Conservation (phyloP, 108 stramenopile genomes). For the Cylindrotheca fusiformis region DNA sequence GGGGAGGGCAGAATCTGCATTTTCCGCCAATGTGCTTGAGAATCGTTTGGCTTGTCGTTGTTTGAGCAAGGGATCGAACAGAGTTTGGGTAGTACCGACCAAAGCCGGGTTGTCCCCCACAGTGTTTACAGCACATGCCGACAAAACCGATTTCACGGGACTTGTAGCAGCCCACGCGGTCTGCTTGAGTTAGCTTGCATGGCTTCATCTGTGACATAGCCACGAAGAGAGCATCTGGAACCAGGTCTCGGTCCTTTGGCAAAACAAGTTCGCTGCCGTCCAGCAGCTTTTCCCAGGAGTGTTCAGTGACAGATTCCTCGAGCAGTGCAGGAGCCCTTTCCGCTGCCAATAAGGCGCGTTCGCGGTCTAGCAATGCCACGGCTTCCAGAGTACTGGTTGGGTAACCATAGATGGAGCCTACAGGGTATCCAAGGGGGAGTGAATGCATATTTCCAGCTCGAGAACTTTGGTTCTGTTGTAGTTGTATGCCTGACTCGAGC, state of each 20-base stretch:
- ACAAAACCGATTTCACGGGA: conserved; percentile 52
- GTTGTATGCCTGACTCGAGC: background rate
- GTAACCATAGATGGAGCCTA: conserved; percentile 19
- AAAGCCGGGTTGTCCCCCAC: conserved; percentile 66
- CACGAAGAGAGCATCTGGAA: conserved; percentile 71
- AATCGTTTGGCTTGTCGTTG: conserved; percentile 75
- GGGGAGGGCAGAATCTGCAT: conserved; percentile 56
- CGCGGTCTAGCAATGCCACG: background rate
- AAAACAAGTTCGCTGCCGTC: conserved; percentile 43
- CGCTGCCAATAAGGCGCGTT: background rate
- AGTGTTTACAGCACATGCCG: conserved; percentile 73
- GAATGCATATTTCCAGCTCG: conserved; percentile 8
- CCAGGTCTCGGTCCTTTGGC: conserved; percentile 56
- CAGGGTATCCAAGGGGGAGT: conserved; percentile 10
- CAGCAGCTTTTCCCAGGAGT: conserved; percentile 22
- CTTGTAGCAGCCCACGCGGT: conserved; percentile 76
- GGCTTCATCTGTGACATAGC: conserved; percentile 71
- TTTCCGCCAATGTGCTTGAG: conserved; percentile 70
- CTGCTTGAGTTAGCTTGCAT: conserved; percentile 42
- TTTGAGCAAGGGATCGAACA: conserved; percentile 66
- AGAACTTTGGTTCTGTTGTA: conserved; percentile 5
- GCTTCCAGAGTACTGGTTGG: conserved; percentile 3
- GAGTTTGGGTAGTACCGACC: conserved; percentile 71
- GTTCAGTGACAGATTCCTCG: conserved; percentile 13
- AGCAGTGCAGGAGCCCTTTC: conserved; percentile 5